These are phyloP conservation scores for Talaromyces piceae DNA, from an alignment of 2,329 filamentous ascomycete genomes.

Conservation along the genomic window DNA sequence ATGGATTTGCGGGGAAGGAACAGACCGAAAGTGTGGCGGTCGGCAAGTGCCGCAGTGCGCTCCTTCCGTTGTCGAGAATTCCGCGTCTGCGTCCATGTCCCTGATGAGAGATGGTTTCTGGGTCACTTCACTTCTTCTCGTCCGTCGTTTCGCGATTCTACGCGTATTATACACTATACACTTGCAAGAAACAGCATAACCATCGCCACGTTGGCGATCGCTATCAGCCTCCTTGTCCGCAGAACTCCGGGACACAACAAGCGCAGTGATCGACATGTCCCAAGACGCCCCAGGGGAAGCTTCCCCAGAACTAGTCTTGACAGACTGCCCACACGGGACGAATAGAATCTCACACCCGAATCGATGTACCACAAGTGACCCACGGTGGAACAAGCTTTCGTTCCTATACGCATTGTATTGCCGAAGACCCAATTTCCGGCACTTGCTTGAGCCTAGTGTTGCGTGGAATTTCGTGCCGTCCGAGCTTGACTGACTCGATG, in stretches of 20 bases:
- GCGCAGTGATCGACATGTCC: not conserved
- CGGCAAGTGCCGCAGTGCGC: no score
- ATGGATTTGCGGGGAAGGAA: not conserved
- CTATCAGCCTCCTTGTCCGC: no score
- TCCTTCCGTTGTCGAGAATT: no score
- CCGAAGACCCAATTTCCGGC: not conserved
- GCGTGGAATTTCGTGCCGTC: not conserved
- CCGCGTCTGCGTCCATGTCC: no score
- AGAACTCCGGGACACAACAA: not conserved
- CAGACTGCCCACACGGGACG: not conserved
- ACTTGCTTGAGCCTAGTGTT: no score
- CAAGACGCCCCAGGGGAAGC: not conserved
- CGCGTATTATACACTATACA: no score
- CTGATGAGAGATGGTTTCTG: no score
- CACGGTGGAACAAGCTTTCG: not conserved
- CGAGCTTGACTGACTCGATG: not conserved
- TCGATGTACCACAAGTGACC: not conserved
- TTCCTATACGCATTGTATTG: not conserved
- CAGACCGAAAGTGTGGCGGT: no score
- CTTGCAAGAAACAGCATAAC: no score
- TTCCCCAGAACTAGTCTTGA: not conserved
- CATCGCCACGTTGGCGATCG: no score
- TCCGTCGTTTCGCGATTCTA: no score
- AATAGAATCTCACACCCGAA: not conserved
- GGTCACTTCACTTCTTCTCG: no score